Percentiles rank a stretch among this genome's conserved stretches.
phyloP scores from a whole-genome alignment of 2,329 filamentous ascomycete genomes.

The Annulohypoxylon truncatum region DNA sequence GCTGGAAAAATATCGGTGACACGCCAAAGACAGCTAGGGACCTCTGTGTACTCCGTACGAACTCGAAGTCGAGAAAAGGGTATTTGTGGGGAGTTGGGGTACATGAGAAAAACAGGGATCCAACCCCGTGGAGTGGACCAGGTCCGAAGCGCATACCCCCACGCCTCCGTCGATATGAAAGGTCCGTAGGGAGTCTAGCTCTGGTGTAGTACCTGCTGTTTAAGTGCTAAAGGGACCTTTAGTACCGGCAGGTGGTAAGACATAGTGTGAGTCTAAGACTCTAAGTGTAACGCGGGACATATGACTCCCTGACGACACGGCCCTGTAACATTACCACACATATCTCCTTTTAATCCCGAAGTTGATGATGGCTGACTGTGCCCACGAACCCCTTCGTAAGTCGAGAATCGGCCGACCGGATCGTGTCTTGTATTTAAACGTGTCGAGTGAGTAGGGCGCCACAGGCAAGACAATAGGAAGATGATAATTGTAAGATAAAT shows the following conservation, averaged over 20 bases:
- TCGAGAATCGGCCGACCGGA: slow-evolving; percentile 19
- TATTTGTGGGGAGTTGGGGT: slow-evolving; percentile 43
- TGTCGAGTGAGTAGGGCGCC: slow-evolving; percentile 5
- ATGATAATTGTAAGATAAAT: not conserved
- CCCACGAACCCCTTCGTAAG: not conserved
- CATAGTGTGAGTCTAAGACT: slow-evolving; percentile 23
- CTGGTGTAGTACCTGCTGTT: slow-evolving; percentile 26
- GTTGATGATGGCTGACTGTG: slow-evolving; percentile 14
- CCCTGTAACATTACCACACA: slow-evolving; percentile 33
- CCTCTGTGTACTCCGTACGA: slow-evolving; percentile 26
- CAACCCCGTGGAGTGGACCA: slow-evolving; percentile 45
- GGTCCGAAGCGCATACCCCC: slow-evolving; percentile 31
- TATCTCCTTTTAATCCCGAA: slow-evolving; percentile 39
- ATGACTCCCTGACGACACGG: slow-evolving; percentile 28
- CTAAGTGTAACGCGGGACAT: slow-evolving; percentile 32
- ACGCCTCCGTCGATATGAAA: slow-evolving; percentile 18
- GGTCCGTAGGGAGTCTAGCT: slow-evolving; percentile 14
- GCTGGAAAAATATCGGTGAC: slow-evolving; percentile 29
- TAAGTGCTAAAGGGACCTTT: slow-evolving; percentile 22
- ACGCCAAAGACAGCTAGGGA: not conserved
- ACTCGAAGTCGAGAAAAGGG: slow-evolving; percentile 32
- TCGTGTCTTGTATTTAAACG: not conserved
- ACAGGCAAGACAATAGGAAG: slow-evolving; percentile 3
- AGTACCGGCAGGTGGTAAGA: slow-evolving; percentile 33
- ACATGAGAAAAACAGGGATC: slow-evolving; percentile 44